These are phyloP conservation scores for Chaetomium olivaceum DNA, from an alignment of 2,329 filamentous ascomycete genomes.

Conservation along the genomic window DNA sequence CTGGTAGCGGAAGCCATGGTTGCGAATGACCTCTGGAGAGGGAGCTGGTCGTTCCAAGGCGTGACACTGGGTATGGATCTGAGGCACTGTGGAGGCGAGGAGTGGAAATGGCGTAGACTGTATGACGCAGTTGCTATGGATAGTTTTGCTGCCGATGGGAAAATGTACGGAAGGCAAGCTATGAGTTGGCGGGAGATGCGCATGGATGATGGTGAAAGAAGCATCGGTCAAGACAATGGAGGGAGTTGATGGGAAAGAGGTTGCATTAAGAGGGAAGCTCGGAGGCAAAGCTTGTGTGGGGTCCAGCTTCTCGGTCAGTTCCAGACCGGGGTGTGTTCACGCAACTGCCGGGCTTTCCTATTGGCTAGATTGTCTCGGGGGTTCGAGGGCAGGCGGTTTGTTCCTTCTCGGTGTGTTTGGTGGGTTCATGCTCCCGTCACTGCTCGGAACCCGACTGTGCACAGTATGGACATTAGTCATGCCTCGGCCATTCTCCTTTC, in stretches of 20 bases:
- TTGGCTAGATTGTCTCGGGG: slow-evolving; percentile 2
- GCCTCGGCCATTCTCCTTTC: neutral
- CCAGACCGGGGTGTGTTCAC: slow-evolving; percentile 13
- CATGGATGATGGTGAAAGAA: neutral
- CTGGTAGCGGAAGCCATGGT: slow-evolving; percentile 67
- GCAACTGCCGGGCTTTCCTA: slow-evolving; percentile 5
- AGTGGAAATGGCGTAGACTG: neutral
- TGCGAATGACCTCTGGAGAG: slow-evolving; percentile 28
- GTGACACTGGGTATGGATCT: neutral
- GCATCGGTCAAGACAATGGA: neutral
- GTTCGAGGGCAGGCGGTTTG: neutral
- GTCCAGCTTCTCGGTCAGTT: slow-evolving; percentile 1
- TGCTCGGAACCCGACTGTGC: neutral
- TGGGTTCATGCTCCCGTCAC: neutral
- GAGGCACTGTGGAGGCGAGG: neutral
- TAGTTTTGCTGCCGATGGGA: slow-evolving; percentile 2
- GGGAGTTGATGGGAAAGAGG: neutral
- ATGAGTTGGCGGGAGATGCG: neutral
- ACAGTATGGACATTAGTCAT: neutral
- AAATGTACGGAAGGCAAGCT: neutral
- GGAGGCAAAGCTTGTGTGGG: slow-evolving; percentile 3
- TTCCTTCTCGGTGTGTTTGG: neutral
- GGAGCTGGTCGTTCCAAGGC: neutral
- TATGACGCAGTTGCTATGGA: neutral
- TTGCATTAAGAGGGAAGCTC: neutral